phyloP scores from a whole-genome alignment of 2,329 filamentous ascomycete genomes.

The Mycogone perniciosa region DNA sequence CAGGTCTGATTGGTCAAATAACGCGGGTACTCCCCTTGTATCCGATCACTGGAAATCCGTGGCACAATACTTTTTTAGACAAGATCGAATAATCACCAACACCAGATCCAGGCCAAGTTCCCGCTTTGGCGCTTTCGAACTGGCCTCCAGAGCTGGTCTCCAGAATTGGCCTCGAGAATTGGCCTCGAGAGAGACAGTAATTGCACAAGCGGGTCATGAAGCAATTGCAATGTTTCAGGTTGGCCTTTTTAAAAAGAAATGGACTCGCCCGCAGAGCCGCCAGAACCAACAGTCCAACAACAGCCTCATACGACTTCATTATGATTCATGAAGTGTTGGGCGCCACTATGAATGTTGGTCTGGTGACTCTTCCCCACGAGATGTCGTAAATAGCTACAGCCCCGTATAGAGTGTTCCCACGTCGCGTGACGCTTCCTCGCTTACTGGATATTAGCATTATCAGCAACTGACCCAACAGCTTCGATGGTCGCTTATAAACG shows the following conservation, averaged over 20 bases:
- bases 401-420: no score
- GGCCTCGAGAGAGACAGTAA: background rate
- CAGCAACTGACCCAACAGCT: no score
- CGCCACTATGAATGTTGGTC: background rate
- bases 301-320: no score
- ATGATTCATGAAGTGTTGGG: background rate
- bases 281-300: background rate
- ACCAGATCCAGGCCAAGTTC: background rate
- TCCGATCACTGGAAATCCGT: background rate
- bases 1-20: conserved; percentile 10
- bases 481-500: no score
- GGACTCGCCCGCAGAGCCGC: background rate
- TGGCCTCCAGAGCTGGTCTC: conserved; percentile 2
- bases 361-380: no score
- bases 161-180: conserved; percentile 1
- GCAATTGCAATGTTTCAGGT: conserved; percentile 7
- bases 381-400: no score
- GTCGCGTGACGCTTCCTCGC: no score
- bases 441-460: no score
- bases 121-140: background rate
- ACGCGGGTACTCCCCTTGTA: background rate
- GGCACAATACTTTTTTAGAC: conserved; percentile 4
- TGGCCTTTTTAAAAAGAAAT: background rate
- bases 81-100: background rate
- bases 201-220: background rate